Evolutionary conservation across 1,284 basidiomycete species (phyloP).

Genomic region (Papiliotrema laurentii): DNA sequence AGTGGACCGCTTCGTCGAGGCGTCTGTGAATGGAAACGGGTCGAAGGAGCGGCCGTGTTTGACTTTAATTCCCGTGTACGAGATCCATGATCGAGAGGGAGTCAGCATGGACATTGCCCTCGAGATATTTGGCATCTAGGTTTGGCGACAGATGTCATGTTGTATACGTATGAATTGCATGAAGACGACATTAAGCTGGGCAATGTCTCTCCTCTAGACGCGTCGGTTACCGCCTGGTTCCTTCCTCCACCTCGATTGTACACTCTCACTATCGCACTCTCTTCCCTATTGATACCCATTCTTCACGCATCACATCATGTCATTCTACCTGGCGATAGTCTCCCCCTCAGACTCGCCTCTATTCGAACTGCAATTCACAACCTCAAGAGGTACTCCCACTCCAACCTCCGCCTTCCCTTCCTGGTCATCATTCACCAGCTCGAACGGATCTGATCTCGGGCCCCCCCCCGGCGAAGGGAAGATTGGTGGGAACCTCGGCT

Average conservation of each 20-base stretch:
- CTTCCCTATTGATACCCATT: not conserved
- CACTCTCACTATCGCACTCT: not conserved
- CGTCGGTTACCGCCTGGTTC: not conserved
- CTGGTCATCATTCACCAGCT: conserved; percentile 44
- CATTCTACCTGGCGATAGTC: conserved; percentile 49
- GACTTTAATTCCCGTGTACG: conserved; percentile 19
- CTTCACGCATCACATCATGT: conserved; percentile 22
- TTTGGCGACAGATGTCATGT: no score
- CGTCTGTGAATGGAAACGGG: not conserved
- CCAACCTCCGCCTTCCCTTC: conserved; percentile 33
- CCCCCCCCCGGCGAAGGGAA: conserved; percentile 3
- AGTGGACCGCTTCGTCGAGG: no score
- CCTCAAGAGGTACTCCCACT: conserved; percentile 15
- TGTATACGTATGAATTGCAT: no score
- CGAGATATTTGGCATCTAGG: conserved; percentile 21
- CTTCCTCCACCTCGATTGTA: not conserved
- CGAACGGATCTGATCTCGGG: conserved; percentile 25
- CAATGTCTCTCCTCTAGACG: not conserved
- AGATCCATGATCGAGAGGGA: conserved; percentile 16
- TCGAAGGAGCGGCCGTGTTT: conserved; percentile 5
- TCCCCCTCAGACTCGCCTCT: conserved; percentile 47
- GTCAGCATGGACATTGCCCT: conserved; percentile 9
- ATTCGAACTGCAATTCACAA: conserved; percentile 44
- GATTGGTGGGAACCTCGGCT: conserved; percentile 3
- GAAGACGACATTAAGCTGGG: no score